A percentile compares a stretch with the other conserved stretches of the same genome.
Evolutionary conservation across 2,329 filamentous ascomycete genomes (phyloP).

Genomic region (Fusarium lyarnte): DNA sequence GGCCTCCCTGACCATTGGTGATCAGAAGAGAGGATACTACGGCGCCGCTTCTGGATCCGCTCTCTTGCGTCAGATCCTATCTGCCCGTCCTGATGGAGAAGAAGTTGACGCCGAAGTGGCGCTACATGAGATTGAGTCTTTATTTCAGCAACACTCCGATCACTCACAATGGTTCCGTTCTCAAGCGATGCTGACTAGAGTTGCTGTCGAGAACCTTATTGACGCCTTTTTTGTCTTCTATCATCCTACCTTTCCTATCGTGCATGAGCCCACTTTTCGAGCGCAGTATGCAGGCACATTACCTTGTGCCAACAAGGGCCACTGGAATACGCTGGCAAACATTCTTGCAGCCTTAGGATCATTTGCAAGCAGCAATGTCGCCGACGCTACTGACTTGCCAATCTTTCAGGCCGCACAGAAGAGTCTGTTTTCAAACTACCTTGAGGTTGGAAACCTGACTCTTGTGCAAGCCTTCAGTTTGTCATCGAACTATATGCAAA

Average conservation of each 20-base stretch:
- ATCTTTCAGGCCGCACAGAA: slow-evolving; percentile 25
- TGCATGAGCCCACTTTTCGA: slow-evolving; percentile 29
- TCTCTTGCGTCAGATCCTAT: slow-evolving; percentile 23
- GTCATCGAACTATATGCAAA: slow-evolving; percentile 20
- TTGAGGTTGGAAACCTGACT: slow-evolving; percentile 22
- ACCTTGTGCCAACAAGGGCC: slow-evolving; percentile 14
- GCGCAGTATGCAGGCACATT: slow-evolving; percentile 18
- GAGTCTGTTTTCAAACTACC: slow-evolving; percentile 21
- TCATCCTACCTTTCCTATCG: slow-evolving; percentile 19
- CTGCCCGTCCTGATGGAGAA: slow-evolving; percentile 24
- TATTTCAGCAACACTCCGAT: slow-evolving; percentile 26
- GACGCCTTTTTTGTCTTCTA: slow-evolving; percentile 24
- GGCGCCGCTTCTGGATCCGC: slow-evolving; percentile 27
- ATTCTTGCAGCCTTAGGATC: slow-evolving; percentile 16
- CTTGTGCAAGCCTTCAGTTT: slow-evolving; percentile 21
- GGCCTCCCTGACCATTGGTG: slow-evolving; percentile 23
- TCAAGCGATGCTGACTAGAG: slow-evolving; percentile 27
- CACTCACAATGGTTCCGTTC: slow-evolving; percentile 28
- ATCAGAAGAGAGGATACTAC: slow-evolving; percentile 28
- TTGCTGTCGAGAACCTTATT: slow-evolving; percentile 23
- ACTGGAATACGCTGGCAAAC: slow-evolving; percentile 20
- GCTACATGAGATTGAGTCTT: slow-evolving; percentile 23
- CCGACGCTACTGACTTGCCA: slow-evolving; percentile 3
- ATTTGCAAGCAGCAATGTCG: slow-evolving; percentile 9
- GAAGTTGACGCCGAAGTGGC: slow-evolving; percentile 21